These are phyloP conservation scores for Chaetomium strumarium DNA, from an alignment of 2,329 filamentous ascomycete genomes.

Conservation along the genomic window DNA sequence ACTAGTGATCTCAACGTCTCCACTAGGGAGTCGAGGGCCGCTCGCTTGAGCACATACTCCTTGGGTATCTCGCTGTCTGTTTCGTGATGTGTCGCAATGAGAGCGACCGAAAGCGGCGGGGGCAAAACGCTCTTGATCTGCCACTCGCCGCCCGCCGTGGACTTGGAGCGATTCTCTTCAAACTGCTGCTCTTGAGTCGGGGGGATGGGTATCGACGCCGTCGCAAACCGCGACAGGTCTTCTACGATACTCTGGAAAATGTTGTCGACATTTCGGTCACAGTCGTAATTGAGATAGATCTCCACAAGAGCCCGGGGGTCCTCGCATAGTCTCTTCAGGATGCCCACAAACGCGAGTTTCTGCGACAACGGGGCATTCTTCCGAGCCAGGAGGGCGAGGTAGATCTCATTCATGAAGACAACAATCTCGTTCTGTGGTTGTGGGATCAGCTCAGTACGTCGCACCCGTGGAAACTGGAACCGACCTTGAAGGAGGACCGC, in stretches of 20 bases:
- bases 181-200: slow-evolving; percentile 78
- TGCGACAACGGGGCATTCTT: slow-evolving; percentile 81
- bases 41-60: slow-evolving; percentile 86
- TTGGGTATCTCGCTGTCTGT: slow-evolving; percentile 68
- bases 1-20: slow-evolving; percentile 85
- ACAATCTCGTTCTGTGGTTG: slow-evolving; percentile 84
- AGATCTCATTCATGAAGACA: slow-evolving; percentile 96
- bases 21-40: slow-evolving; percentile 81
- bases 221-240: slow-evolving; percentile 83
- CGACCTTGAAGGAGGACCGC: slow-evolving; percentile 84
- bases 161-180: slow-evolving; percentile 67
- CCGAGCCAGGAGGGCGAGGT: slow-evolving; percentile 84
- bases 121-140: slow-evolving; percentile 79
- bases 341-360: slow-evolving; percentile 83
- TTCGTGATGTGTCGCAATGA: slow-evolving; percentile 57
- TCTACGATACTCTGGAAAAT: slow-evolving; percentile 95
- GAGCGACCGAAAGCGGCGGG: slow-evolving; percentile 75
- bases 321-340: slow-evolving; percentile 75
- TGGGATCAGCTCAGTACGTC: slow-evolving; percentile 1
- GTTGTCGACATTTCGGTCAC: slow-evolving; percentile 90
- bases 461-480: slow-evolving; percentile 22
- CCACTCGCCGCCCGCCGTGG: slow-evolving; percentile 65
- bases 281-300: slow-evolving; percentile 97
- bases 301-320: slow-evolving; percentile 89
- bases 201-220: slow-evolving; percentile 68